Evolutionary conservation across 2,329 filamentous ascomycete genomes (phyloP), one percentile per base, ranked within the genome.

Genomic region (Didymella arachidicola): DNA sequence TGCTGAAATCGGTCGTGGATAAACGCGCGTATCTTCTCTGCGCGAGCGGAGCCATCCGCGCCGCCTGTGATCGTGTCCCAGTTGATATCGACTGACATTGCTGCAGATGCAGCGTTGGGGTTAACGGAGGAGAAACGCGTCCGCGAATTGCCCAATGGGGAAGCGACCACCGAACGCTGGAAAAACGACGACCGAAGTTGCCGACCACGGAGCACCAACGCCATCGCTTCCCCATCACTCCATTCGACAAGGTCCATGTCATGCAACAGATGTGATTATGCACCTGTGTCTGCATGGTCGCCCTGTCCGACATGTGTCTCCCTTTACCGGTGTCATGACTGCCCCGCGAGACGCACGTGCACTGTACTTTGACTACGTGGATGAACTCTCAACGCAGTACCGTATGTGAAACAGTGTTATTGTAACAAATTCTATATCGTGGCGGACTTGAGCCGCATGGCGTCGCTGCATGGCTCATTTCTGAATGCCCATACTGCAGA

Each of bases 41-140:
- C 93, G 61, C 97, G 87, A 53, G 87, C 90, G 64, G 88, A 85
- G 55, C 95, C 94, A 78, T 98, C 94, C 47, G 92, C 87, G 27
- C 95, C 95, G 62, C 88, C 89, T 22, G 94, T 98, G 73, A 98
- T 86, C 62, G 90, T 90, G 72, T 95, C 89, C 95, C 95, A 99
- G 79, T 96, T 93, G 76, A 99, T 89, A 74, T 98, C 93, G 81
- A 99, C 94, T 68, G 95, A 98, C 95, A 99, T 99, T 53, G 68
- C 62, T 70, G 57, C 60, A 54, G 59, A 61, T 63, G 62, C 65
- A 61, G 60, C 51, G 67, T 67, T 59, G 51, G 69, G 32, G 63
- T 71, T 70, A 67, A 71, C 58, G 62, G 61, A 63, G 62, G 62
- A 57, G 59, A 53, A 57, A 54, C 39, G 58, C 63, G 53, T 59